These are phyloP conservation scores for Trichoderma hamatum DNA, from an alignment of 2,329 filamentous ascomycete genomes.

Conservation along the genomic window DNA sequence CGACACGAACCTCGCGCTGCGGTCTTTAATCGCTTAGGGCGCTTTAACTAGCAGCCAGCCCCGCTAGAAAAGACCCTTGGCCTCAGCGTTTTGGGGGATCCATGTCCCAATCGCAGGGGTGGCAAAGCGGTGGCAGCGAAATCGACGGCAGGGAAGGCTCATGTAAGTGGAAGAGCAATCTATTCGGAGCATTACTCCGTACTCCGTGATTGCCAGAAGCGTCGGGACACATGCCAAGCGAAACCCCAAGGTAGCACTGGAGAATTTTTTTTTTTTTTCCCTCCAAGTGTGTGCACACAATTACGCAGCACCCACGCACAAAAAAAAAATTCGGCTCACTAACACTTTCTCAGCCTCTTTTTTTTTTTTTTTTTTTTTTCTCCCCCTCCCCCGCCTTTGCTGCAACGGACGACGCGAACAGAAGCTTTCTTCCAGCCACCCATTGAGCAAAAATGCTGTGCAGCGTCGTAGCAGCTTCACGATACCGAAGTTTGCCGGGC, in stretches of 20 bases:
- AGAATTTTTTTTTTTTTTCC: neutral
- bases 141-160: neutral
- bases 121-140: neutral
- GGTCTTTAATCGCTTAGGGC: slow-evolving; percentile 23
- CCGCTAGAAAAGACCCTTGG: slow-evolving; percentile 6
- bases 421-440: neutral
- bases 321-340: neutral
- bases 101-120: neutral
- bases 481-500: slow-evolving; percentile 1
- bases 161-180: neutral
- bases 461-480: neutral
- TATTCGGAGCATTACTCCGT: slow-evolving; percentile 18
- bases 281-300: neutral
- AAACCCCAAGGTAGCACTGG: neutral
- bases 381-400: neutral
- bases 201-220: slow-evolving; percentile 15
- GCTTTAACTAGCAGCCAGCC: slow-evolving; percentile 11
- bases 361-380: neutral
- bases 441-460: neutral
- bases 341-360: neutral
- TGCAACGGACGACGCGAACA: neutral
- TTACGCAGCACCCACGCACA: neutral
- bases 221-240: slow-evolving; percentile 2
- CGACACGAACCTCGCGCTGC: neutral
- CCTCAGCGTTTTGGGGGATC: neutral